Base-by-base conservation (phyloP, 1,284 basidiomycete species). In the Puccinia coronata region DNA sequence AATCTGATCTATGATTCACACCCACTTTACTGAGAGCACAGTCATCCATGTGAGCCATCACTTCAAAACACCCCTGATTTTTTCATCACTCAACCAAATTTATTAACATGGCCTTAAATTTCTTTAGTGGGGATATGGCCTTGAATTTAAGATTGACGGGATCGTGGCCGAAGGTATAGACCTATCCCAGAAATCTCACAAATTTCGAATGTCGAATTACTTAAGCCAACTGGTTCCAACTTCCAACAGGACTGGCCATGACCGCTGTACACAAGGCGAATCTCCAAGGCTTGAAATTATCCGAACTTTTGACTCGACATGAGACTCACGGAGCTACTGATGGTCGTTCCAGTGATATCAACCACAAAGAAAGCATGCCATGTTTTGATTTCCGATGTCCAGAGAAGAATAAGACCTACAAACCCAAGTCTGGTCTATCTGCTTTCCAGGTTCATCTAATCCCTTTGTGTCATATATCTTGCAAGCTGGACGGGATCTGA, bases 101-200 rank as follows among this genome's bases (percentile, higher is more conserved):
- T 34, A 57, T 39, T 63, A 20, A 63, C 36, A 41, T 39, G 61
- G 20, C 41, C 1, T 63, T 39, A 34, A 63, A 63, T 59, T 71
- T 25, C 28, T 41, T 47, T n/a, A 80, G 77, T 80, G 77, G 77
- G 77, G 77, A 55, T 80, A 80, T 43, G 77, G 77, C 11, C 77
- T 80, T 51, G 77, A 80, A 61, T 80, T 80, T 34, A 43, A 59
- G 28, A 8, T 80, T 28, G 77, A 80, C 39, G 65, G 25, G 47
- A 80, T 80, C 23, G 65, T 80, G 41, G 77, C 67, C 31, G 77
- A 80, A 71, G 77, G 77, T 71, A 25, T 31, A 11, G n/a, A 53
- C n/a, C 43, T 59, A 16, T 57, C 34, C 34, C 23, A 41, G 18
- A 25, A n/a, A 34, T 51, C 41, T 12, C 20, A 43, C 18, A 41